phyloP scores from a whole-genome alignment of 352 stramenopile genomes.

The Phytophthora melonis region DNA sequence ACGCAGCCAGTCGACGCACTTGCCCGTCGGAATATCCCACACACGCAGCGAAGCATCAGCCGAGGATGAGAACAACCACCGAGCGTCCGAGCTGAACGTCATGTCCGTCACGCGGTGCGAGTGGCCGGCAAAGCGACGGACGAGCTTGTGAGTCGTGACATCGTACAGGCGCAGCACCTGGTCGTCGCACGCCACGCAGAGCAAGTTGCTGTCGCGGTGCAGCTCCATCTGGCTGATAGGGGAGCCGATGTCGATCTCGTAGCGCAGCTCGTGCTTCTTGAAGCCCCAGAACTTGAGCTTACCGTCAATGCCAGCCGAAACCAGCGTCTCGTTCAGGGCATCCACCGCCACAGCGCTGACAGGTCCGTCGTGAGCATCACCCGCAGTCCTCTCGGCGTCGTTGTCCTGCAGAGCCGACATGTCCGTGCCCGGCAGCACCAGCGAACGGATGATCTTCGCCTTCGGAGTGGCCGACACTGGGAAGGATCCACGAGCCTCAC shows the following conservation, averaged over 20 bases:
- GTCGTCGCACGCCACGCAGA: slow-evolving; percentile 91
- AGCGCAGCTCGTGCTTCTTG: slow-evolving; percentile 68
- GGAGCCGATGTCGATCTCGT: slow-evolving; percentile 77
- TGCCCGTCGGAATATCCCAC: slow-evolving; percentile 95
- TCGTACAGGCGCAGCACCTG: slow-evolving; percentile 90
- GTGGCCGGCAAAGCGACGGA: slow-evolving; percentile 89
- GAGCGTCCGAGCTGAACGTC: slow-evolving; percentile 89
- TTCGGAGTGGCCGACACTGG: slow-evolving; percentile 82
- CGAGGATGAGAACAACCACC: slow-evolving; percentile 89
- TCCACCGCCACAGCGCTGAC: slow-evolving; percentile 92
- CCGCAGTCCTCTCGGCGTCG: slow-evolving; percentile 42
- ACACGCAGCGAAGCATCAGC: slow-evolving; percentile 91
- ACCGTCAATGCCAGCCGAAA: slow-evolving; percentile 89
- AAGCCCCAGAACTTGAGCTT: slow-evolving; percentile 94
- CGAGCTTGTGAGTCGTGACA: slow-evolving; percentile 85
- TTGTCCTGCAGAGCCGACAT: slow-evolving; percentile 40
- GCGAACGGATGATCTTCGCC: slow-evolving; percentile 66
- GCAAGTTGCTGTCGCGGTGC: slow-evolving; percentile 89
- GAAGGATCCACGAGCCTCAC: slow-evolving; percentile 91
- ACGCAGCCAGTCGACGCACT: slow-evolving; percentile 95
- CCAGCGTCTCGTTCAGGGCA: slow-evolving; percentile 79
- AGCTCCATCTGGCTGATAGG: slow-evolving; percentile 85
- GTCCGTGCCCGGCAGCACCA: slow-evolving; percentile 67
- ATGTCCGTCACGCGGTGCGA: slow-evolving; percentile 89
- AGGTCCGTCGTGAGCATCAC: slow-evolving; percentile 70